Evolutionary conservation across 2,329 filamentous ascomycete genomes (phyloP), one percentile per base, ranked within the genome.

Genomic region (Penicillium janthinellum): DNA sequence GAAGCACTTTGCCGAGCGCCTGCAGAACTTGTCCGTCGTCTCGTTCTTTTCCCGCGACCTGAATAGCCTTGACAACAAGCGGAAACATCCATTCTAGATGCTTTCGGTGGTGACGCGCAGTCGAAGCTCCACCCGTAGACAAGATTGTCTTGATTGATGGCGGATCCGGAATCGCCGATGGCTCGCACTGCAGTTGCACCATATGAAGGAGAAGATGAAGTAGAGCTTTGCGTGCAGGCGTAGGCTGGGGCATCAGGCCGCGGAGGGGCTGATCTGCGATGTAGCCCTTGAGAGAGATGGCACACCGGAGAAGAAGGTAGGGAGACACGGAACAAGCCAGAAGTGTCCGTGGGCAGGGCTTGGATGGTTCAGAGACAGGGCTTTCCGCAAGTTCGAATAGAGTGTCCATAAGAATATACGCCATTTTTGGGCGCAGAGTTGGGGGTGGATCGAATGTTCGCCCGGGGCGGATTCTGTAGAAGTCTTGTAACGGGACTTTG

Each of bases 261-360:
- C 95, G 84, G 20, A 99, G 81, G 0, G 94, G 93, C 71, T 97
- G 94, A 74, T 99, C 95, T 4, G 92, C 90, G 48, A 96, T 88
- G 72, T 96, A 98, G 0, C 88, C 83, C 57, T 91, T 88, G n/a
- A 98, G 78, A 0, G 91, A 88, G 15, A 96, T 81, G 0, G 90
- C 92, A 12, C 90, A 87, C 2, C 95, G 88, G 1, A 96, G 80
- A 47, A 98, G 89, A 2, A 98, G 82, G 69, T 91, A 94, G 0
- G 92, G 92, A 0, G 91, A 89, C 0, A 89, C 86, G 3, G 89
- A 89, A 70, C 87, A 84, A 0, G 94, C 90, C 15, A 98, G 86
- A 12, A 86, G 82, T 42, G 85, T 75, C 59, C 82, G 80, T 11
- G 81, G 73, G 1, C 73, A 69, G 17, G 75, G 71, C 10, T 63